Evolutionary conservation across 1,139 yeast species (phyloP).

Genomic region (Yamadazyma spencermartinsiae): DNA sequence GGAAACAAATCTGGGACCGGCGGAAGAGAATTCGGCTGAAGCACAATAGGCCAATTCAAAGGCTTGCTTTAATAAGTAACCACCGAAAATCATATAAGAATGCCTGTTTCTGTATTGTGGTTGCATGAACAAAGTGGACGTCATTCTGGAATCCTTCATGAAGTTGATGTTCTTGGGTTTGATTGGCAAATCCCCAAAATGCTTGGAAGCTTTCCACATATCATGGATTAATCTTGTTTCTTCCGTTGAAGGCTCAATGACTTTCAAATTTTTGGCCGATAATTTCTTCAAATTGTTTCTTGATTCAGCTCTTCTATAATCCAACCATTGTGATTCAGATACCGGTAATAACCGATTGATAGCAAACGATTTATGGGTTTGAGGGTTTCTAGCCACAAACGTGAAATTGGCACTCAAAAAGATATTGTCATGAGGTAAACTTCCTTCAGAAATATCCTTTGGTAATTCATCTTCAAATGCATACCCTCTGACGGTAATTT

Average conservation of each 20-base stretch:
- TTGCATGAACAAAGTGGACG: constrained; percentile 86
- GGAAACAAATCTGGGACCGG: constrained; percentile 85
- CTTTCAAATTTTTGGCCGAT: constrained; percentile 62
- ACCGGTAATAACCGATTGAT: constrained; percentile 78
- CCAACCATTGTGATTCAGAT: constrained; percentile 73
- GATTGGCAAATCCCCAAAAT: constrained; percentile 28
- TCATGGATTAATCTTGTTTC: constrained; percentile 76
- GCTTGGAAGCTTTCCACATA: constrained; percentile 67
- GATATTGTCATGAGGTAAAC: constrained; percentile 44
- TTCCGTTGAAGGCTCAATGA: constrained; percentile 67
- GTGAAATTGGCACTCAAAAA: constrained; percentile 90
- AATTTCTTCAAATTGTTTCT: constrained; percentile 83
- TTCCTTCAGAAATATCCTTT: constrained; percentile 42
- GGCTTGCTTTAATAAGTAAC: constrained; percentile 85
- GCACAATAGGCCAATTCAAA: constrained; percentile 92
- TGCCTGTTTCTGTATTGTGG: constrained; percentile 95
- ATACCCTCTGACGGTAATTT: constrained; percentile 85
- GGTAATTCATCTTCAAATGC: constrained; percentile 59
- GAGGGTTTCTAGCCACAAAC: constrained; percentile 91
- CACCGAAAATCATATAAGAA: constrained; percentile 92
- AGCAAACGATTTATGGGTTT: constrained; percentile 83
- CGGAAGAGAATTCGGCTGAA: constrained; percentile 82
- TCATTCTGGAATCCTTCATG: constrained; percentile 71
- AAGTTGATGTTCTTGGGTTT: constrained; percentile 47
- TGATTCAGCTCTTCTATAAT: constrained; percentile 84